Evolutionary conservation across 805 yeast species (phyloP), one percentile per base, ranked within the genome.

Genomic region (Candida dendrica): DNA sequence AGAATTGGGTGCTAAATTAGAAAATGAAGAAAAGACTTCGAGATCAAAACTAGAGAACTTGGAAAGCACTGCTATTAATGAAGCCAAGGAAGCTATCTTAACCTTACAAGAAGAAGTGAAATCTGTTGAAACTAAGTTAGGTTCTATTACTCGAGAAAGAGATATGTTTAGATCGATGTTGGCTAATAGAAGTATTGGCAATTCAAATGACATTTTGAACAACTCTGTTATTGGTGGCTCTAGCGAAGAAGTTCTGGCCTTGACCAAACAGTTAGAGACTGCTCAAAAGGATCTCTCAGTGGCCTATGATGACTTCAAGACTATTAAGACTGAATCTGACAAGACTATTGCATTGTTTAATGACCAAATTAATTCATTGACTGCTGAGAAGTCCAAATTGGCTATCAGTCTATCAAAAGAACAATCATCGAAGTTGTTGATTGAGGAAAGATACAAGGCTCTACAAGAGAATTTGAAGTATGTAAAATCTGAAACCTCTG

Each of bases 1-100:
- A 47, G 76, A 75, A 39, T 66, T 91, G 15, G 95, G 91, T 10
- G 68, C 72, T 33, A 77, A 79, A 52, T 65, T 90, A 42, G 96
- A 90, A 55, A 61, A 58, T 6, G 75, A 77, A 39, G 95, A 85
- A 50, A 52, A 53, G 14, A 38, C 46, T 6, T 54, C 59, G 6
- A 56, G 58, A 29, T 66, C 66, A 24, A 57, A 65, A 46, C 44
- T 61, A 22, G 62, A 61, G 40, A 62, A 58, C 11, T 45, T 72
- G 18, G 80, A 76, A 48, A 66, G 69, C 17, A 62, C 65, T 3
- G 78, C 77, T 0, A 66, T 75, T 15, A 71, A 66, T 38, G 87
- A 81, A 47, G 90, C 91, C 0, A 77, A 77, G 47, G 79, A 78
- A 24, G 88, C 89, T 1, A 81, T 84, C 20, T 48, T 74, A 22